Conservation (phyloP, 352 stramenopile genomes). For the Globisporangium echinulatum region DNA sequence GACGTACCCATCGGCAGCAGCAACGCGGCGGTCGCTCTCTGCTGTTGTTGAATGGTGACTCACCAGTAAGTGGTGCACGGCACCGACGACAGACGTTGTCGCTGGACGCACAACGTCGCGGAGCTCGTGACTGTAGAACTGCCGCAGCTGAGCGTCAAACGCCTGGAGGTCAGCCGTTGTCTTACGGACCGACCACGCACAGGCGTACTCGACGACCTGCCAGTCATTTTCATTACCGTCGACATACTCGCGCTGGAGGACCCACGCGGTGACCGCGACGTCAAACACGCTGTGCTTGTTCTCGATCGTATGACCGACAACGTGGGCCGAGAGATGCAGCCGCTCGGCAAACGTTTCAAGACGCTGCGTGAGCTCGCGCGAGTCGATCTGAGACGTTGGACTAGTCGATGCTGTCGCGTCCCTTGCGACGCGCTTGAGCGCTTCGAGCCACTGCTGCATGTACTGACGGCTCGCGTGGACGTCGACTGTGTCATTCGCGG, state of each 20-base stretch:
- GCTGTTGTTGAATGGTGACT: conserved; percentile 9
- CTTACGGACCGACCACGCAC: conserved; percentile 40
- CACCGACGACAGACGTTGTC: conserved; percentile 9
- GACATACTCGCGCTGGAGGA: conserved; percentile 49
- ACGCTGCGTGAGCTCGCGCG: conserved; percentile 30
- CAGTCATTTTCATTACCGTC: conserved; percentile 12
- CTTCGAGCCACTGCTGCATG: conserved; percentile 42
- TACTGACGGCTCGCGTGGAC: conserved; percentile 32
- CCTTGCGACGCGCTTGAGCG: conserved; percentile 18
- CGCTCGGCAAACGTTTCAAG: conserved; percentile 40
- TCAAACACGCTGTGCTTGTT: conserved; percentile 35
- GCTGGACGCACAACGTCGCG: conserved; percentile 41
- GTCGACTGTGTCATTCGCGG: conserved; percentile 7
- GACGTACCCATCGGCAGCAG: conserved; percentile 38
- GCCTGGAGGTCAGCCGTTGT: conserved; percentile 35
- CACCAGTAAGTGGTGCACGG: conserved; percentile 20
- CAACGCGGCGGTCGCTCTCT: conserved; percentile 33
- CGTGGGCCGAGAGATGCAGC: conserved; percentile 40
- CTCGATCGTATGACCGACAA: conserved; percentile 23
- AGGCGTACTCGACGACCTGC: conserved; percentile 67
- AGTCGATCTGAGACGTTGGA: conserved; percentile 13
- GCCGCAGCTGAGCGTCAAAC: conserved; percentile 47
- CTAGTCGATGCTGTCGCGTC: conserved; percentile 1
- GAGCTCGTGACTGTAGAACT: conserved; percentile 36
- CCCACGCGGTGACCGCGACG: conserved; percentile 50